Evolutionary conservation across 2,329 filamentous ascomycete genomes (phyloP), one percentile per base, ranked within the genome.

Genomic region (Chrysoporthe deuterocubensis): DNA sequence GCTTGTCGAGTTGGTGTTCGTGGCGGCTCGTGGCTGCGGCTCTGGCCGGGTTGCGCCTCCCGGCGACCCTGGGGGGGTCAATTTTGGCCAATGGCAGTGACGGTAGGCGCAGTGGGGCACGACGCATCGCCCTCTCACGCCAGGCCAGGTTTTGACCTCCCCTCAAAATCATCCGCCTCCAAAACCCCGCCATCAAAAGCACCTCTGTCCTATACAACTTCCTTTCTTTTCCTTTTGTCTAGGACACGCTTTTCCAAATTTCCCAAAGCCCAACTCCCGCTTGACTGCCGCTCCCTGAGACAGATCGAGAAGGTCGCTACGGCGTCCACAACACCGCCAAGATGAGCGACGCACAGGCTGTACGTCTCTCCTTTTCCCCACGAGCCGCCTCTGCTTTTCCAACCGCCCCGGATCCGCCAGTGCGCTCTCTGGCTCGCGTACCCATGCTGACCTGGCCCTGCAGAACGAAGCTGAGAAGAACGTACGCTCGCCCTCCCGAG

Each of bases 391-490:
- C 18, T 40, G 21, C 37, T 21, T 58, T 50, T 26, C 59, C 9
- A 50, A 44, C 44, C 42, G 44, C 32, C 21, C n/a, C 9, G 9
- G 21, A 11, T 21, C 13, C 42, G 21, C 34, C 26, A 50, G n/a
- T n/a, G n/a, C 42, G 37, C 16, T 40, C 11, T 60, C 13, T 34
- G n/a, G 1, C 7, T 46, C 18, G 18, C 14, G 42, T 68, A 52
- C 43, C 26, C n/a, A 44, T 61, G 56, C 67, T 69, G 46, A 69
- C 61, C 26, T 9, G 18, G 7, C 9, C 13, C 3, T 32, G n/a
- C 14, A 60, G 50, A 56, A 69, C 84, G 96, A 98, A 83, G 95
- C 95, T 75, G 96, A 99, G 89, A 98, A 98, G 89, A 99, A 98
- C 82, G 87, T 89, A 77, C 81, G 85, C 83, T 56, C 52, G 61